Percentiles rank a stretch among this genome's conserved stretches.
Evolutionary conservation across 2,329 filamentous ascomycete genomes (phyloP).

Genomic region (Nigrospora osmanthi): DNA sequence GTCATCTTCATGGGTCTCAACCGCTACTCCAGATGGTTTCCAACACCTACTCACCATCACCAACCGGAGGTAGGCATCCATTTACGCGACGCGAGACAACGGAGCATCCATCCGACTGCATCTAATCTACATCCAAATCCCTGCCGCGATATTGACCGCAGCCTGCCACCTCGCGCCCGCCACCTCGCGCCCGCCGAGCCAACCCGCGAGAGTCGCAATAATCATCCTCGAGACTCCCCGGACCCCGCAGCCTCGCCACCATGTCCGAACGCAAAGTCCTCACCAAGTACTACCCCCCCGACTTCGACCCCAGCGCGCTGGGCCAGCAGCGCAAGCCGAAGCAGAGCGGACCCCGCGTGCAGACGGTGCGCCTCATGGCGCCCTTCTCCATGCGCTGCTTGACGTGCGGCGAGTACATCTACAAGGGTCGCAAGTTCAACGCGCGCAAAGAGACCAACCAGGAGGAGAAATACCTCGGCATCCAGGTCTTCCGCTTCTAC

Average conservation of each 20-base stretch:
- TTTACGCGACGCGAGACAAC: no score
- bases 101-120: neutral
- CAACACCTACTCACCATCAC: no score
- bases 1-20: no score
- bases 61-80: no score
- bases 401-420: constrained; percentile 67
- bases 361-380: constrained; percentile 85
- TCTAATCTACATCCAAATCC: no score
- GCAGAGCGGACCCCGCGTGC: constrained; percentile 67
- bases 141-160: neutral
- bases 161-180: no score
- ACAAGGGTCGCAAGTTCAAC: constrained; percentile 93
- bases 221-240: neutral
- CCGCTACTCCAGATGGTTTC: no score
- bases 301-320: constrained; percentile 86
- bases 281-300: constrained; percentile 56
- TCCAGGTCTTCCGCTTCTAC: constrained; percentile 85
- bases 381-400: constrained; percentile 55
- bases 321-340: constrained; percentile 60
- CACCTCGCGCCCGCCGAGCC: no score
- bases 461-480: constrained; percentile 81
- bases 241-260: constrained; percentile 4
- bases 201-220: neutral
- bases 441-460: constrained; percentile 84
- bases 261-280: constrained; percentile 38